Evolutionary conservation across 805 yeast genomes (phyloP), one percentile per base, ranked within the genome.

Genomic region (Candida wancherniae): DNA sequence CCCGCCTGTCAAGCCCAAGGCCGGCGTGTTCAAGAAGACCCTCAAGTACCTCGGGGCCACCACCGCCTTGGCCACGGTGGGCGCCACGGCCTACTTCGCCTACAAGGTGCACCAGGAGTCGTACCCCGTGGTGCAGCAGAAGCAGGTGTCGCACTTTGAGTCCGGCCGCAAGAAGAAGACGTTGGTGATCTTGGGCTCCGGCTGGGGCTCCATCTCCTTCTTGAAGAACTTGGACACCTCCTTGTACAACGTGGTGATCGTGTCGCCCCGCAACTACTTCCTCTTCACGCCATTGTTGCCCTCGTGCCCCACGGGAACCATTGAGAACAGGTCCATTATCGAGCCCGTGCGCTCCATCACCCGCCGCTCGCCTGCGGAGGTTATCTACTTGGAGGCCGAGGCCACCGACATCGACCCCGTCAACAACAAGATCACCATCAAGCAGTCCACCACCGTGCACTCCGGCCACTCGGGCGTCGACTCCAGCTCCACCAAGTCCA

Each of bases 261-360:
- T 88, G 27, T 85, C 95, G 24, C 97, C 97, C 41, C 77, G 97
- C 67, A 90, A 88, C 70, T 90, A 85, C 69, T 87, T 88, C 65
- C 69, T 88, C 50, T 88, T 90, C 72, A 88, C 97, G 36, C 97
- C 97, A n/a, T 68, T 88, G 55, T 71, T 88, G 49, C 97, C 97
- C 27, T 84, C 95, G 15, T 84, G 90, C 46, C 94, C 97, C 35
- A 88, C 95, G 22, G 97, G 97, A 43, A 84, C 95, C 30, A 77
- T 86, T 37, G 95, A 85, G 51, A 61, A 75, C 44, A 84, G 92
- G 59, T 88, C 97, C 15, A 88, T 88, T 54, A 82, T 86, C 62
- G 97, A 88, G 59, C 95, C 97, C 19, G 86, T 90, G 33, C 77
- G 95, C 61, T 69, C 84, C 31, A 81, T 88, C 50, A 81, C 92